These are phyloP conservation scores for Ensete ventricosum DNA, from an alignment of 176 grass and related monocot genomes.

Conservation along the genomic window DNA sequence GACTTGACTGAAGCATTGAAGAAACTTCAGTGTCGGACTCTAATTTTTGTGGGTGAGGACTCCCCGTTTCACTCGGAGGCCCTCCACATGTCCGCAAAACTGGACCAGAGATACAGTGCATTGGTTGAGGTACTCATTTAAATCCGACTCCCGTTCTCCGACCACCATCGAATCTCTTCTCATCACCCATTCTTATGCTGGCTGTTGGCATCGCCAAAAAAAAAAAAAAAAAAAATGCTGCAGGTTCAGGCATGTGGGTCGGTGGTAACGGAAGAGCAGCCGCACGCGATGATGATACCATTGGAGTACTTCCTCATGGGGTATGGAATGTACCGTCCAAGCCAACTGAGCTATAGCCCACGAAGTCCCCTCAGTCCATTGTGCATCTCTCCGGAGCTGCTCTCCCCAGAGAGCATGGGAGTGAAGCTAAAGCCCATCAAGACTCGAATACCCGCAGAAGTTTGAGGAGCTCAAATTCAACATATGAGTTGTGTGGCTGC, in stretches of 20 bases:
- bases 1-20: conserved; percentile 79
- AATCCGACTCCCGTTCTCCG: not conserved
- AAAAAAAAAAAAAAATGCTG: not conserved
- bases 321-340: conserved; percentile 71
- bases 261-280: conserved; percentile 84
- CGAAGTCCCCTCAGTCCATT: conserved; percentile 66
- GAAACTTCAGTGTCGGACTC: conserved; percentile 73
- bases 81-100: conserved; percentile 76
- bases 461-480: conserved; percentile 28
- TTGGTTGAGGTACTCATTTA: conserved; percentile 64
- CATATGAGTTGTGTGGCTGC: not conserved
- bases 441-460: conserved; percentile 47
- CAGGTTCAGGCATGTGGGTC: conserved; percentile 92
- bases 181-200: no score
- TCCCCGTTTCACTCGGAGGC: conserved; percentile 79
- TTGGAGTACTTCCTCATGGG: conserved; percentile 98
- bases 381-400: conserved; percentile 79
- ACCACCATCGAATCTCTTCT: not conserved
- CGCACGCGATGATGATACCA: conserved; percentile 85
- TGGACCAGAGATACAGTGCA: conserved; percentile 85
- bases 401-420: conserved; percentile 97
- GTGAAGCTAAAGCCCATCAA: conserved; percentile 97
- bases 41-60: conserved; percentile 81
- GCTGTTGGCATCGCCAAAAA: not conserved
- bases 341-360: conserved; percentile 58